Evolutionary conservation across 805 yeast genomes (phyloP).

Genomic region (Myxozyma mucilagina): DNA sequence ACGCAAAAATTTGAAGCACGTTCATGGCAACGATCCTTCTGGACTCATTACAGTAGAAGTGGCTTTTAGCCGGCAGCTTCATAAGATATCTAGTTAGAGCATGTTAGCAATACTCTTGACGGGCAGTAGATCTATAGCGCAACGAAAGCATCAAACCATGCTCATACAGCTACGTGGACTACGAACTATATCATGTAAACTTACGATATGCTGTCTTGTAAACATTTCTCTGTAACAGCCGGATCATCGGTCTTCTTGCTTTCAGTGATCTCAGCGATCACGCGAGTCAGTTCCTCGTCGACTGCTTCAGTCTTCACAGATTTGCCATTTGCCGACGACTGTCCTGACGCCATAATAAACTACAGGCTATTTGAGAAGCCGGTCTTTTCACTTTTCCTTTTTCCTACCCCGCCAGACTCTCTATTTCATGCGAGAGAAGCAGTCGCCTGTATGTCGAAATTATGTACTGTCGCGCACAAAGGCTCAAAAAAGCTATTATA

Average conservation of each 20-base stretch:
- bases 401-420: too few species aligned
- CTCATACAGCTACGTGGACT: neutral
- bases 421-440: too few species aligned
- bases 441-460: too few species aligned
- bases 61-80: constrained; percentile 20
- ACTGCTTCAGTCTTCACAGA: neutral
- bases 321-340: neutral
- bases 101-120: neutral
- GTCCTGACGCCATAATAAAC: neutral
- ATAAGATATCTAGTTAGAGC: constrained; percentile 23
- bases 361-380: neutral
- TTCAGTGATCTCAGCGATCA: constrained; percentile 16
- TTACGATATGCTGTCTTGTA: constrained; percentile 28
- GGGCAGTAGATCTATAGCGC: neutral
- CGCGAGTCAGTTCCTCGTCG: constrained; percentile 16
- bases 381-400: neutral
- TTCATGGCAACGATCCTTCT: constrained; percentile 18
- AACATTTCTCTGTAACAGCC: constrained; percentile 23
- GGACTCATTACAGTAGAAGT: constrained; percentile 19
- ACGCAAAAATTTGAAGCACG: constrained; percentile 29
- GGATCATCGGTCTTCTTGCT: constrained; percentile 26
- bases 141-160: neutral
- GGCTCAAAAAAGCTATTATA: too few species aligned
- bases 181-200: neutral
- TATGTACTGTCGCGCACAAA: too few species aligned